Percentiles rank a stretch among this genome's conserved stretches.
phyloP scores from a whole-genome alignment of 805 yeast species.

The Sugiyamaella smithiae region DNA sequence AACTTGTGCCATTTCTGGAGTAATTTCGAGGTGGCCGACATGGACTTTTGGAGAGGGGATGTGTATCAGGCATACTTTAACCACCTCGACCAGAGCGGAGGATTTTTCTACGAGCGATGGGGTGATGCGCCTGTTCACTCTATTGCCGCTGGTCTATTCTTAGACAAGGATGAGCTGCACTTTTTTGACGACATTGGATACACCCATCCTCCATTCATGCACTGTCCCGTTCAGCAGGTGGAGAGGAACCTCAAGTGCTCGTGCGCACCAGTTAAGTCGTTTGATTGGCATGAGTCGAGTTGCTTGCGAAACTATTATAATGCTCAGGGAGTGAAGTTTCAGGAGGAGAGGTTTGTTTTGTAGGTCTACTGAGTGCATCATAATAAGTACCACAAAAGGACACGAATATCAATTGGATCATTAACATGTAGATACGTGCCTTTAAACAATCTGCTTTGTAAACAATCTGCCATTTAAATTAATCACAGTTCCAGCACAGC shows the following conservation, averaged over 20 bases:
- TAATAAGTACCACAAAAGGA: no score
- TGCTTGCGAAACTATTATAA: conserved; percentile 35
- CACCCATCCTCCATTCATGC: conserved; percentile 57
- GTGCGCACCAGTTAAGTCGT: conserved; percentile 37
- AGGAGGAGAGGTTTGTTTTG: conserved; percentile 4
- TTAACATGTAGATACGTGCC: no score
- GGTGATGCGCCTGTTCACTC: conserved; percentile 94
- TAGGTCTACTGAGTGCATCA: no score
- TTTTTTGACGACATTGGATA: conserved; percentile 77
- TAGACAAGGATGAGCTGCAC: conserved; percentile 57
- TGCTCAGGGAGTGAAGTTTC: conserved; percentile 27
- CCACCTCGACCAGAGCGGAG: conserved; percentile 63
- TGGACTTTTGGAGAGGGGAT: conserved; percentile 61
- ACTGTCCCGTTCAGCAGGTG: conserved; percentile 64
- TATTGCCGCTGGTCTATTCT: conserved; percentile 62
- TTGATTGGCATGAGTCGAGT: conserved; percentile 37
- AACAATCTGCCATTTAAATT: no score
- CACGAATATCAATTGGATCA: no score
- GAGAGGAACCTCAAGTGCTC: conserved; percentile 50
- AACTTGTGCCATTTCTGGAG: conserved; percentile 84
- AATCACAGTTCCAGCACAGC: no score
- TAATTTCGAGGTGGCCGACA: conserved; percentile 70
- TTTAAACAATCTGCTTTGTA: no score
- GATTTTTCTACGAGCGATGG: conserved; percentile 86
- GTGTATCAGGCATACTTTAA: conserved; percentile 60